Evolutionary conservation across 1,284 basidiomycete species (phyloP), one percentile per base, ranked within the genome.

Genomic region (Apiotrichum brassicae): DNA sequence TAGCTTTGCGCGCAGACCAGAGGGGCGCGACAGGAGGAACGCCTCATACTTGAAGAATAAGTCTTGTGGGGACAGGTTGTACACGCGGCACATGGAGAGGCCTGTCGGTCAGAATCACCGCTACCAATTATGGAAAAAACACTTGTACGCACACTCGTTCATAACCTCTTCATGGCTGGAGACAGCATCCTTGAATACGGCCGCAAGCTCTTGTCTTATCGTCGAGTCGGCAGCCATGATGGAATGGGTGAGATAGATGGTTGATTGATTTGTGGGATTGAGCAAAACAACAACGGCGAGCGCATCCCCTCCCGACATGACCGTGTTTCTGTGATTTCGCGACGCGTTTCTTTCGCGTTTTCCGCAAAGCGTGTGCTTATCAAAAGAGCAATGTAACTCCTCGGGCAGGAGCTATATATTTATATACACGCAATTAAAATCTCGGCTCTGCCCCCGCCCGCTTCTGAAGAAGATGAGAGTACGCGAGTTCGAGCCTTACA

Each of bases 11-110:
- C 70, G 61, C 16, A 72, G 53, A 4, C 64, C 65, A 4, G 67
- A 65, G 19, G 73, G 67, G 9, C 68, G 62, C 19, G 70, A 69
- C 48, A 75, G 55, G 25, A 74, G 60, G 51, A 74, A 74, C 2
- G 74, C 75, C 55, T 76, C 75, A 61, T 74, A 75, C 55, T 76
- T 76, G 70, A 65, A 76, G 58, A 62, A 75, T 18, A 76, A 63
- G 43, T 71, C 68, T 26, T 66, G 51, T 9, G 74, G 61, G 16
- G 62, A 56, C 13, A 76, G 63, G 34, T 59, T 59, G 59, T 73
- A 75, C 13, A 71, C 40, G 1, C 70, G 61, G 14, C 67, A 52
- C 6, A 74, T 71, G 4, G 72, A 71, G 5, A 73, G 61, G 48
- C 71, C 73, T 74, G 25, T 46, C 25, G 47, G 50, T n/a, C 25